Evolutionary conservation across 1,284 basidiomycete genomes (phyloP).

Genomic region (Puccinia polysora): DNA sequence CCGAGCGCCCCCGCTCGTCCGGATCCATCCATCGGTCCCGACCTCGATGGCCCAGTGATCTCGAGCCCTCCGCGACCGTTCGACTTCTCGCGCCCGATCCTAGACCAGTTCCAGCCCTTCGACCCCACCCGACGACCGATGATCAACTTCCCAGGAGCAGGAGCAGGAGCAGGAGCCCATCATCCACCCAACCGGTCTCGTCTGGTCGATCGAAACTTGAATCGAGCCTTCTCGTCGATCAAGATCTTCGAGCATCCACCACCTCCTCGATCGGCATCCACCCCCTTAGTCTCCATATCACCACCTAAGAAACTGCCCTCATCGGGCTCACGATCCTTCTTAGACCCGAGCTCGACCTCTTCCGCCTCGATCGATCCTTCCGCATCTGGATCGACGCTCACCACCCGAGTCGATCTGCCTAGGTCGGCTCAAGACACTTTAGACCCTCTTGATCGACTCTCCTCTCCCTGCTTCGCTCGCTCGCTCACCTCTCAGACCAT

Average conservation of each 20-base stretch:
- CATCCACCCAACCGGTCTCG: too few relatives aligned
- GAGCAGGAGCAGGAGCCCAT: too few relatives aligned
- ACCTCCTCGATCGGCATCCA: not conserved
- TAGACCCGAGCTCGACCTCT: not conserved
- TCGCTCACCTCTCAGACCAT: constrained; percentile 19
- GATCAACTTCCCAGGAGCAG: too few relatives aligned
- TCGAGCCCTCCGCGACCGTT: not conserved
- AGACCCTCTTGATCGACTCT: constrained; percentile 6
- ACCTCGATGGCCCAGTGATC: not conserved
- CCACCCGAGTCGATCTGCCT: not conserved
- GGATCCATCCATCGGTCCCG: not conserved
- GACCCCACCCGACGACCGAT: not conserved
- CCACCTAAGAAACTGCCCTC: too few relatives aligned
- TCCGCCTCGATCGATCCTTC: not conserved
- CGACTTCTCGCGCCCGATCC: not conserved
- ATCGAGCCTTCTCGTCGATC: constrained; percentile 7
- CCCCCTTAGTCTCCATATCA: too few relatives aligned
- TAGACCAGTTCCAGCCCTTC: constrained; percentile 3
- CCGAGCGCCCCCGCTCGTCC: not conserved
- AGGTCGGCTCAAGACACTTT: constrained; percentile 4
- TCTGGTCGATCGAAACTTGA: constrained; percentile 5
- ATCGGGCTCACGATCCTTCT: not conserved
- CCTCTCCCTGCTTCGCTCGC: not conserved
- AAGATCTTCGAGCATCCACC: constrained; percentile 11
- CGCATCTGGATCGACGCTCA: not conserved